Evolutionary conservation across 129 eudicot species (phyloP), one percentile per base, ranked within the genome.

Genomic region (Pittosporum tobira): DNA sequence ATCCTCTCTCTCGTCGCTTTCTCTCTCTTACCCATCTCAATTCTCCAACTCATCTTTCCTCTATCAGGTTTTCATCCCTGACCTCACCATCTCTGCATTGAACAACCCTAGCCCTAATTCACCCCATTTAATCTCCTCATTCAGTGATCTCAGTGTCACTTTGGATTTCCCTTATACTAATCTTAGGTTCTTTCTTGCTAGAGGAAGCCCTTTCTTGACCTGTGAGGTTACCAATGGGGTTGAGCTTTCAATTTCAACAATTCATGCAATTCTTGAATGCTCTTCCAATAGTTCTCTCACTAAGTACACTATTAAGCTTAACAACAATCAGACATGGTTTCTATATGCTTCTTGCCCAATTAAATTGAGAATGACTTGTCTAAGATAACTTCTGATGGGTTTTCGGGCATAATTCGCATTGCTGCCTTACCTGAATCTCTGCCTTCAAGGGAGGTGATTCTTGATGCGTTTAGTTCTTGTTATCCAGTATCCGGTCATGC

Each of bases 191-290:
- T 86, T 68, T 62, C 94, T 91, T 23, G 98, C 74, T 1, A 66
- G 96, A 57, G 98, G 96, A n/a, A 75, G 88, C 70, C 98, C 98
- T 36, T 91, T 65, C 48, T 26, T 91, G 28, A 91, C 98, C 6
- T 80, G 87, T 48, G 57, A 64, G 36, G 76, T 74, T 37, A 29
- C 55, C 18, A 58, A 60, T 30, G 46, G 22, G 1, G 67, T 71
- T 21, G 30, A 57, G 1, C 62, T 87, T 19, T 71, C 75, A 6
- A 68, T 91, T 64, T 78, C 94, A 0, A 91, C 99, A 4, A 58
- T 81, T 51, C 99, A 91, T 51, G 88, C 90, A 3, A 79, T 87
- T 72, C 76, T 81, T 65, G 75, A 76, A 31, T 62, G 84, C 15
- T 34, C 44, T 40, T 67, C 84, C 0, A 87, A 83, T 68, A 18